Base-by-base conservation (phyloP, 352 stramenopile species). In the Phytophthora kernoviae region DNA sequence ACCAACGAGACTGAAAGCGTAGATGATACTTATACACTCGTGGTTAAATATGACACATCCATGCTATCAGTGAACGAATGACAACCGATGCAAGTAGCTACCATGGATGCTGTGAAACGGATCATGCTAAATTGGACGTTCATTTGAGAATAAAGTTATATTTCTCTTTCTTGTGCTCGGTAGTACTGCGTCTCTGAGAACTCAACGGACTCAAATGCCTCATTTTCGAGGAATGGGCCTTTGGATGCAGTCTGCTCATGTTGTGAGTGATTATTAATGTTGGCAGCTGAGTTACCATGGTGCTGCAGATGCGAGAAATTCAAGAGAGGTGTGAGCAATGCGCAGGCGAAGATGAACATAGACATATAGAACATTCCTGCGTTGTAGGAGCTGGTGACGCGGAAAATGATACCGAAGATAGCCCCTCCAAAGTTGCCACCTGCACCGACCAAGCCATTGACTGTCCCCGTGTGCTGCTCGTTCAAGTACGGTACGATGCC, bases 401-500 rank as follows among this genome's bases (percentile, higher is more conserved):
- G 74, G 64, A 92, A 92, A 45, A 92, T 81, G 42, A 92, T 65
- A 26, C 83, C 79, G 40, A 81, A 90, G 47, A 89, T 56, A 15
- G 88, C 81, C 11, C 79, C 81, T 21, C 83, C 83, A 2, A 90
- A 21, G 65, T 92, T 92, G 22, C 83, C 83, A 10, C 80, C 79
- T 0, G 80, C 82, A 27, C 82, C 82, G 6, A 92, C 81, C 5
- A 90, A 54, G 0, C 82, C 82, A 20, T 81, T 88, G 48, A 89
- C 77, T 1, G 81, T 84, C 20, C 82, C 80, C 8, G 75, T 88
- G 64, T 81, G 83, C 17, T 73, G 63, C 26, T 89, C 78, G 54
- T 83, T 90, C 41, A 92, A 48, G 61, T 90, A 92, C 33, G 82
- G 80, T 17, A 92, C 82, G 56, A 92, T 88, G 42, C 78, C 76